Percentiles rank a stretch among this genome's conserved stretches.
Evolutionary conservation across 2,329 filamentous ascomycete species (phyloP).

Genomic region (Stromatinia cepivora): DNA sequence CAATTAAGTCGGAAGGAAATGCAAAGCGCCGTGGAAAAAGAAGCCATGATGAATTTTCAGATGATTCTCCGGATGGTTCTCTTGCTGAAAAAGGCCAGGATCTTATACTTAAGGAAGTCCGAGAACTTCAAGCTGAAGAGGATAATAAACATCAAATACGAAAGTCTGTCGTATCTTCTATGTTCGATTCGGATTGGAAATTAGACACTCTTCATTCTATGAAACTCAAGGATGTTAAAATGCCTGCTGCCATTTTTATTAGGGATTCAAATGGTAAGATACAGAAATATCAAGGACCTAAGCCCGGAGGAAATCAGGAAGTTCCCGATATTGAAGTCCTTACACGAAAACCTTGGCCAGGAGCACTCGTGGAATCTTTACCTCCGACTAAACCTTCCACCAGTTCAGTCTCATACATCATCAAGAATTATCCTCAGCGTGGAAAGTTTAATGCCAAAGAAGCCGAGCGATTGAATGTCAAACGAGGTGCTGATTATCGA

Average conservation of each 20-base stretch:
- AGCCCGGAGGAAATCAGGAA: conserved; percentile 51
- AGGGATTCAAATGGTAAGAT: conserved; percentile 64
- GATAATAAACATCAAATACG: conserved; percentile 52
- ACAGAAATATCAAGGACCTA: conserved; percentile 68
- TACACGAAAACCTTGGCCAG: conserved; percentile 78
- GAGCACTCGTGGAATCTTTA: conserved; percentile 60
- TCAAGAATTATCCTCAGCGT: conserved; percentile 72
- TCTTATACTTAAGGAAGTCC: conserved; percentile 5
- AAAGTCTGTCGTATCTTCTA: conserved; percentile 66
- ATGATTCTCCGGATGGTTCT: conserved; percentile 24
- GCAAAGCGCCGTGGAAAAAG: conserved; percentile 46
- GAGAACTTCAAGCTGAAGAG: conserved; percentile 40
- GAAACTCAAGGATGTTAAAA: conserved; percentile 63
- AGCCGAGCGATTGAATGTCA: conserved; percentile 66
- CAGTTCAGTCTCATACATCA: conserved; percentile 80
- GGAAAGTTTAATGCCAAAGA: conserved; percentile 74
- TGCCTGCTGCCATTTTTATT: conserved; percentile 70
- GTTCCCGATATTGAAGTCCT: conserved; percentile 69
- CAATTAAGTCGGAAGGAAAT: conserved; percentile 47
- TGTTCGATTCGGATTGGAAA: conserved; percentile 78
- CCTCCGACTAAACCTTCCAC: conserved; percentile 66
- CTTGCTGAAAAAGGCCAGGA: conserved; percentile 31
- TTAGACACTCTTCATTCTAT: conserved; percentile 69
- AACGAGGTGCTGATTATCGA: conserved; percentile 57
- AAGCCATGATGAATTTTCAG: conserved; percentile 51